phyloP scores from a whole-genome alignment of 2,329 filamentous ascomycete genomes.

The Venturia pyrina region DNA sequence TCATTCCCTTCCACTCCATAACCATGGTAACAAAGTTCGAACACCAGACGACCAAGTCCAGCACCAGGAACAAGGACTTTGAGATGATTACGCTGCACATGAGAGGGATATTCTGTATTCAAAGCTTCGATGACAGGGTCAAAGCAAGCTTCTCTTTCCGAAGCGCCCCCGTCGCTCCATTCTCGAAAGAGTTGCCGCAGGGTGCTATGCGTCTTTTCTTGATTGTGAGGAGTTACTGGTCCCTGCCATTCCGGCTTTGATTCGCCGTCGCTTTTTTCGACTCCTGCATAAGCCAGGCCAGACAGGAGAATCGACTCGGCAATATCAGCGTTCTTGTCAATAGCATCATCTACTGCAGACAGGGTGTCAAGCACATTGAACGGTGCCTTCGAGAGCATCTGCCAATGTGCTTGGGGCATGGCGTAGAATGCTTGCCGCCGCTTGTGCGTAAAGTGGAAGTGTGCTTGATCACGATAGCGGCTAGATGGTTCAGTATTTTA shows the following conservation, averaged over 20 bases:
- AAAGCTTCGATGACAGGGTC: constrained; percentile 61
- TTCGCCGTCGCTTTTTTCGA: constrained; percentile 36
- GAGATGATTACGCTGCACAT: constrained; percentile 31
- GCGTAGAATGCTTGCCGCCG: constrained; percentile 87
- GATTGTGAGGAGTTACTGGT: constrained; percentile 58
- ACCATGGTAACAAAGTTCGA: constrained; percentile 68
- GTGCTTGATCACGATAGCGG: constrained; percentile 10
- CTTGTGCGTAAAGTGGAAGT: constrained; percentile 11
- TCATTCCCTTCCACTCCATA: constrained; percentile 78
- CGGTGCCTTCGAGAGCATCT: constrained; percentile 67
- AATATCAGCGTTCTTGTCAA: constrained; percentile 78
- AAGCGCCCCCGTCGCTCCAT: constrained; percentile 70
- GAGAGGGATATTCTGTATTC: constrained; percentile 33
- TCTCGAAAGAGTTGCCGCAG: constrained; percentile 91
- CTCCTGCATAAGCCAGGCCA: constrained; percentile 37
- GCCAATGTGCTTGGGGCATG: constrained; percentile 73
- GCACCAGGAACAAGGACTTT: constrained; percentile 80
- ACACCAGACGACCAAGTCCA: constrained; percentile 78
- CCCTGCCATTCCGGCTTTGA: constrained; percentile 55
- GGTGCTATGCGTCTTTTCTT: constrained; percentile 88
- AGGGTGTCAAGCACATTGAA: constrained; percentile 77
- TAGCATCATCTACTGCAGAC: constrained; percentile 71
- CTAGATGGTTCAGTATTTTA: not conserved
- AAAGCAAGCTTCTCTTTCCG: constrained; percentile 70
- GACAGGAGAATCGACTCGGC: constrained; percentile 66